Evolutionary conservation across 106 monocot genomes (phyloP), one percentile per base, ranked within the genome.

Genomic region (Apostasia ramifera): DNA sequence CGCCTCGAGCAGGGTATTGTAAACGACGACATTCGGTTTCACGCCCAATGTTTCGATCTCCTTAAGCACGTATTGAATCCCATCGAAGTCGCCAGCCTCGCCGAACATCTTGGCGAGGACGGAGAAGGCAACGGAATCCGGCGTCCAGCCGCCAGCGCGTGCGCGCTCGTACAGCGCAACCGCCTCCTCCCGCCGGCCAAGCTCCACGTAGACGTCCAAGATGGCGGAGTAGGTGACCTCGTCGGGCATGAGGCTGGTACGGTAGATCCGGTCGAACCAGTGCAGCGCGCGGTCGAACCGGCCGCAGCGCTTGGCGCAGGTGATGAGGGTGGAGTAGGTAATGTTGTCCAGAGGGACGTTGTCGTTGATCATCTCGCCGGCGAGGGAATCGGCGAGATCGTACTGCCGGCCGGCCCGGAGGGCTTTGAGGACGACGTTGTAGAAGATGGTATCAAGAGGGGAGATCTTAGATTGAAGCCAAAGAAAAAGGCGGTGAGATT

Each of bases 281-380:
- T 73, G 54, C 50, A 99, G 73, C 8, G 93, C 90, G 46, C 69
- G 43, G 55, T 74, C 81, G 71, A 81, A 90, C 11, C 46, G 77
- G 48, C 82, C 65, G 82, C 85, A 85, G 14, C 78, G 74, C 69
- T 86, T 86, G 42, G 87, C 83, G 44, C 83, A 79, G 47, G 93
- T 83, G 77, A 99, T 99, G 71, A 99, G 42, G 3, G 98, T 99
- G 40, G 92, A 99, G 71, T 90, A 99, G 11, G 98, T 99, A 55
- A 99, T 68, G 69, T 99, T 99, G 51, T 99, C 98, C 14, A 83
- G 83, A 8, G 69, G 56, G 1, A 75, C 67, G 5, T 78, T 81
- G 3, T 44, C n/a, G 41, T 70, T 71, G 56, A 90, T 11, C 93
- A 99, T 99, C 63, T 86, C 76, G 15, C n/a, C 38, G 44, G 87